Conservation (phyloP, 1,139 yeast species). For the Blastobotrys indianensis region DNA sequence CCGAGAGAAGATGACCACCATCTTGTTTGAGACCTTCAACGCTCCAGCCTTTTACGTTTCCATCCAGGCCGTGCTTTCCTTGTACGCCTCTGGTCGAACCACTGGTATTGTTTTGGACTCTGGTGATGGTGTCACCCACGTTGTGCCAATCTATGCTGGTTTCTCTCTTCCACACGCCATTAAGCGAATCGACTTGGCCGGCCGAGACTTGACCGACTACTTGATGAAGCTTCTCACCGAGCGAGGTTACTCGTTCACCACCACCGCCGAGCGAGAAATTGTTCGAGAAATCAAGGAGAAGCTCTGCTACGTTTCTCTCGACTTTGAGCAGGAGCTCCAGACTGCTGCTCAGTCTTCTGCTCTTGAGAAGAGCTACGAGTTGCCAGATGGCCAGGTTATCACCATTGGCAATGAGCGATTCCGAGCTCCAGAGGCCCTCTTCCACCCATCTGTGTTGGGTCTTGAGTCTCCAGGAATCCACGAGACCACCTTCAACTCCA, state of each 20-base stretch:
- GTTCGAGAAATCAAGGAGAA: constrained; percentile 99
- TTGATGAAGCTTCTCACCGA: constrained; percentile 96
- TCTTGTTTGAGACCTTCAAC: constrained; percentile 97
- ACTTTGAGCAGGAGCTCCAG: constrained; percentile 97
- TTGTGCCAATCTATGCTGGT: constrained; percentile 99
- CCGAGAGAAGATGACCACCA: constrained; percentile 99
- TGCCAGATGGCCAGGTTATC: constrained; percentile 99
- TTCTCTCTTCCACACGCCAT: constrained; percentile 99
- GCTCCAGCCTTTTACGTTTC: constrained; percentile 99
- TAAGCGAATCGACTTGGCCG: constrained; percentile 97
- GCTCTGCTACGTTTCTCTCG: constrained; percentile 95
- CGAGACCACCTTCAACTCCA: constrained; percentile 98
- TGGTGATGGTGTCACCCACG: constrained; percentile 99
- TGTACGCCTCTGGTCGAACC: constrained; percentile 99
- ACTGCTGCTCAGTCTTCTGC: constrained; percentile 98
- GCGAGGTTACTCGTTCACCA: constrained; percentile 98
- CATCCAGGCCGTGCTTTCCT: constrained; percentile 96
- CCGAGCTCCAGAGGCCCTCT: constrained; percentile 99
- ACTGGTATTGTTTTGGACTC: constrained; percentile 99
- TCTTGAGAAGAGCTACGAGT: constrained; percentile 97
- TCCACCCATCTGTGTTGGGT: constrained; percentile 97
- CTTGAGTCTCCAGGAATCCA: constrained; percentile 99
- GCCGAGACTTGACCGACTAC: constrained; percentile 98
- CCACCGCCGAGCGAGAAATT: constrained; percentile 99
- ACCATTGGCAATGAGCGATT: constrained; percentile 99